A percentile compares a stretch with the other conserved stretches of the same genome.
These are phyloP conservation scores for Nannochloropsis salina DNA, from an alignment of 108 stramenopile species.

Conservation along the genomic window DNA sequence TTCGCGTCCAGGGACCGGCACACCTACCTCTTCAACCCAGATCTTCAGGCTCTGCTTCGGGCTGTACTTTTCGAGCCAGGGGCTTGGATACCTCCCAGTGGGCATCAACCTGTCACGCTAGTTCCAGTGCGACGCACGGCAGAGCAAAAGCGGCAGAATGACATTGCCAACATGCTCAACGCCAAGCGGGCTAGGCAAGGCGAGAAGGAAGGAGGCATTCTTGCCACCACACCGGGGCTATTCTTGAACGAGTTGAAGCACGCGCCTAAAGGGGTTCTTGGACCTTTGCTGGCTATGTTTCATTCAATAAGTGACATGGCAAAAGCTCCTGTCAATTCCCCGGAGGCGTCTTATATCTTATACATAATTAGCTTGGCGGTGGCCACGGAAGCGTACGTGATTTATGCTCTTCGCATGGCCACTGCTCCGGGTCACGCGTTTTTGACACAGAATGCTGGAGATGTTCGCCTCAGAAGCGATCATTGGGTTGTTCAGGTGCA, in stretches of 20 bases:
- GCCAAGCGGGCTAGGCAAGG: slow-evolving; percentile 1
- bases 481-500: neutral
- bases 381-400: slow-evolving; percentile 23
- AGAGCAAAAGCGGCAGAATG: slow-evolving; percentile 13
- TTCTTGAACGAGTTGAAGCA: slow-evolving; percentile 12
- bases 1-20: slow-evolving; percentile 83
- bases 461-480: neutral
- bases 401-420: neutral
- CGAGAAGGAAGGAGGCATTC: neutral
- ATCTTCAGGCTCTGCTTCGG: slow-evolving; percentile 84
- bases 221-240: neutral
- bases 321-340: slow-evolving; percentile 30
- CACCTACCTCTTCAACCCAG: slow-evolving; percentile 72
- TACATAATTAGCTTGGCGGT: slow-evolving; percentile 29
- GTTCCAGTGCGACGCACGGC: neutral
- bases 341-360: slow-evolving; percentile 23
- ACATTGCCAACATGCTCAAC: neutral
- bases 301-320: slow-evolving; percentile 30
- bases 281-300: slow-evolving; percentile 30
- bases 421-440: neutral
- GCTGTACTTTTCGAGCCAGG: slow-evolving; percentile 92
- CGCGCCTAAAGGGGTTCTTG: neutral
- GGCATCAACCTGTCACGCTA: neutral
- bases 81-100: slow-evolving; percentile 73
- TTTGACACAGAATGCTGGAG: neutral